Evolutionary conservation across 352 stramenopile genomes (phyloP).

Genomic region (Globisporangium camurandrum): DNA sequence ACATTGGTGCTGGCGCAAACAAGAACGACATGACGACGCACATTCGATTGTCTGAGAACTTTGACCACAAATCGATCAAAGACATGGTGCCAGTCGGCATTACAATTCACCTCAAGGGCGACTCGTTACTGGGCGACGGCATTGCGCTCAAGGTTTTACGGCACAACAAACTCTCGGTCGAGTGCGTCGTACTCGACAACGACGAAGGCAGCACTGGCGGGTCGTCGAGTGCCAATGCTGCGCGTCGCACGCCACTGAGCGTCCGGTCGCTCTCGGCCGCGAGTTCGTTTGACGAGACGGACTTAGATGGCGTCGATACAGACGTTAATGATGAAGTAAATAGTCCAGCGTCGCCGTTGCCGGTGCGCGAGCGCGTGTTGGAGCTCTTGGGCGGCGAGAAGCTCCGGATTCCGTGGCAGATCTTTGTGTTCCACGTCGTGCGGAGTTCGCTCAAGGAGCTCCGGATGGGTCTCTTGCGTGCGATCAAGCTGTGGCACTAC

Average conservation of each 20-base stretch:
- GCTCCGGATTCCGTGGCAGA: conserved; percentile 63
- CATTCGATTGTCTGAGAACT: conserved; percentile 83
- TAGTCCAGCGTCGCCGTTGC: background rate
- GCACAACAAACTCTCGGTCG: conserved; percentile 80
- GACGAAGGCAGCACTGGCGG: conserved; percentile 15
- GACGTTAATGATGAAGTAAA: no score
- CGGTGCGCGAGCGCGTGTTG: conserved; percentile 45
- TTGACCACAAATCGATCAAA: conserved; percentile 88
- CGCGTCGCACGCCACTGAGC: background rate
- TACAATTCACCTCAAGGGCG: conserved; percentile 67
- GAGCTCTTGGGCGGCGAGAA: conserved; percentile 82
- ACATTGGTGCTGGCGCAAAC: conserved; percentile 15
- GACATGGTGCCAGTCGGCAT: conserved; percentile 85
- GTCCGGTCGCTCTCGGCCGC: conserved; percentile 23
- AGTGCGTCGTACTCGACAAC: conserved; percentile 71
- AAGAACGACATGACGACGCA: conserved; percentile 55
- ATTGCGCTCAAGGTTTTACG: conserved; percentile 71
- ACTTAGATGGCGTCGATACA: conserved; percentile 18
- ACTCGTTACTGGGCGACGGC: conserved; percentile 69
- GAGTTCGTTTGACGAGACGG: conserved; percentile 31
- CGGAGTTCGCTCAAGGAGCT: conserved; percentile 69
- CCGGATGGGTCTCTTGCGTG: conserved; percentile 56
- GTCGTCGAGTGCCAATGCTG: background rate
- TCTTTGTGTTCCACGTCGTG: conserved; percentile 66
- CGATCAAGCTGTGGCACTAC: conserved; percentile 81